Evolutionary conservation across 2,329 filamentous ascomycete genomes (phyloP).

Genomic region (Thelonectria rubi): DNA sequence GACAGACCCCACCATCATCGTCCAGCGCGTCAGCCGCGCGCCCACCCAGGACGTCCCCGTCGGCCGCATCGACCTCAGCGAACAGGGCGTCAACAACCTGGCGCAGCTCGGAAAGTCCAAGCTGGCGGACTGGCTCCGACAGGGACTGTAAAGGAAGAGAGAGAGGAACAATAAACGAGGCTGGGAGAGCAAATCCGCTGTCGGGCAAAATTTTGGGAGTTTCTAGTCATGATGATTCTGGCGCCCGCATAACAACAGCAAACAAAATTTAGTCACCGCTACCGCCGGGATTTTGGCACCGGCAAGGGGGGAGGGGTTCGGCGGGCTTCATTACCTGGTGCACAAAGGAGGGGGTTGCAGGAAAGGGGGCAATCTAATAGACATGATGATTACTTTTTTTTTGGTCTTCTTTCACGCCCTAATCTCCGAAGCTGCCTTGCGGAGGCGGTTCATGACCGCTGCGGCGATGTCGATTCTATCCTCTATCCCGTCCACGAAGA

Average conservation of each 20-base stretch:
- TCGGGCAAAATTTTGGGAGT: slow-evolving; percentile 35
- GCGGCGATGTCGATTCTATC: slow-evolving; percentile 84
- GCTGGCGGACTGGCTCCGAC: slow-evolving; percentile 88
- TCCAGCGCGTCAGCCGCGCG: slow-evolving; percentile 90
- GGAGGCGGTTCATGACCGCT: slow-evolving; percentile 84
- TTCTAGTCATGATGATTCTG: slow-evolving; percentile 40
- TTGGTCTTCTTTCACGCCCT: slow-evolving; percentile 51
- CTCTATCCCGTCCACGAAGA: slow-evolving; percentile 89
- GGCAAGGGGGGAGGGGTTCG: slow-evolving; percentile 24
- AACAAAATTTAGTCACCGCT: slow-evolving; percentile 23
- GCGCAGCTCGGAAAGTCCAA: slow-evolving; percentile 95
- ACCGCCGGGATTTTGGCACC: slow-evolving; percentile 31
- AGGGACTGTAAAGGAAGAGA: slow-evolving; percentile 68
- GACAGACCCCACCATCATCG: slow-evolving; percentile 93
- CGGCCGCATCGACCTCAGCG: slow-evolving; percentile 93
- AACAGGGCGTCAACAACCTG: slow-evolving; percentile 93
- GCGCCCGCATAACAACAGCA: slow-evolving; percentile 41
- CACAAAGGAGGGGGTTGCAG: slow-evolving; percentile 35
- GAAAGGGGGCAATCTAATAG: slow-evolving; percentile 41
- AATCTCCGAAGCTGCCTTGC: slow-evolving; percentile 76
- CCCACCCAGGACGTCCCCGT: slow-evolving; percentile 91
- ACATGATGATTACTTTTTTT: slow-evolving; percentile 36
- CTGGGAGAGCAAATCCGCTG: too few relatives aligned
- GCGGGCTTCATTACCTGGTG: slow-evolving; percentile 35
- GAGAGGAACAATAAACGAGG: too few relatives aligned